Conservation (phyloP, 2,329 filamentous ascomycete genomes). For the Aspergillus brasiliensis region DNA sequence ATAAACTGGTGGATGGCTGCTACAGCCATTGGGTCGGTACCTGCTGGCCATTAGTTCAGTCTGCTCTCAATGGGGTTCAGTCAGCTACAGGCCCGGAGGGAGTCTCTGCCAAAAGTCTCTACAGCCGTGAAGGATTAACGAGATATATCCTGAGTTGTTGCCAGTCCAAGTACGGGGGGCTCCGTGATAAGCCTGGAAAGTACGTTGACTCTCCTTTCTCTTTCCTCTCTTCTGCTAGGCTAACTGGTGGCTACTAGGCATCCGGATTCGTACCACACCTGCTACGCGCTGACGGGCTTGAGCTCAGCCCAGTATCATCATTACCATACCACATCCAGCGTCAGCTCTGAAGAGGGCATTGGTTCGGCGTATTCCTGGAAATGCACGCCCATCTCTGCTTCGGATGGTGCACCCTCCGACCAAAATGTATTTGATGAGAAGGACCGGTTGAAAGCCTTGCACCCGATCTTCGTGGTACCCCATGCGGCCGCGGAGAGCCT, state of each 20-base stretch:
- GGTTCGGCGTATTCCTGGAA: constrained; percentile 43
- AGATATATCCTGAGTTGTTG: constrained; percentile 90
- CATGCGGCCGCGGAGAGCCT: constrained; percentile 67
- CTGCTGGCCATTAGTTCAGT: constrained; percentile 90
- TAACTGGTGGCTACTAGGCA: constrained; percentile 51
- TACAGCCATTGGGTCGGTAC: constrained; percentile 98
- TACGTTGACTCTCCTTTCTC: constrained; percentile 51
- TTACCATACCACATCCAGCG: constrained; percentile 44
- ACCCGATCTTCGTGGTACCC: constrained; percentile 85
- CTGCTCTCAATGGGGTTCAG: constrained; percentile 64
- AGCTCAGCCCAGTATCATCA: constrained; percentile 75
- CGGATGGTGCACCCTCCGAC: constrained; percentile 52
- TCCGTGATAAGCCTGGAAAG: constrained; percentile 93
- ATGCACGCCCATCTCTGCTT: constrained; percentile 42
- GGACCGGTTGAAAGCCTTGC: constrained; percentile 70
- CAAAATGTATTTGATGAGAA: constrained; percentile 68
- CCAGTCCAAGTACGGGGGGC: constrained; percentile 75
- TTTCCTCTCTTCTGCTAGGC: neutral
- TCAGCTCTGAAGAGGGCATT: constrained; percentile 34
- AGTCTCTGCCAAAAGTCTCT: constrained; percentile 50
- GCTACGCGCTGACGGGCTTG: constrained; percentile 85
- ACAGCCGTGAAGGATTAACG: constrained; percentile 80
- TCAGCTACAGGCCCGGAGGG: constrained; percentile 24
- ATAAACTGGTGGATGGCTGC: constrained; percentile 97
- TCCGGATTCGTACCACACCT: constrained; percentile 89